Evolutionary conservation across 805 yeast genomes (phyloP).

Genomic region (Starmerella asiatica): DNA sequence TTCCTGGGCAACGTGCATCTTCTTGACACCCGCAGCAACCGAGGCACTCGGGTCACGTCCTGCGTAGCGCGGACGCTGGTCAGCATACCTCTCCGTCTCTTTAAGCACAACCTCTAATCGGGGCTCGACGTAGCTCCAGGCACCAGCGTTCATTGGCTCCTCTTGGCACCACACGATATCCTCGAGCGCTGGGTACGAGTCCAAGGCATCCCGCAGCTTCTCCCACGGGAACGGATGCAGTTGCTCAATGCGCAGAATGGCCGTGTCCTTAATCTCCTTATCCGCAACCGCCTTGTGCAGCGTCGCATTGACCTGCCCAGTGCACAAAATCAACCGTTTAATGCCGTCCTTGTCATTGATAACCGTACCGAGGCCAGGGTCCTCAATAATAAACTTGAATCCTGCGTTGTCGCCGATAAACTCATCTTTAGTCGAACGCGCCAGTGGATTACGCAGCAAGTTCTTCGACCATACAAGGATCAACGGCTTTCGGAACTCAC

Average conservation of each 20-base stretch:
- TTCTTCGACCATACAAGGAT: conserved; percentile 81
- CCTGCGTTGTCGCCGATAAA: conserved; percentile 76
- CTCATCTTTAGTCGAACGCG: conserved; percentile 70
- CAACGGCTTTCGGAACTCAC: conserved; percentile 87
- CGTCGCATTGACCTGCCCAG: conserved; percentile 93
- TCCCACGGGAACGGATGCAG: conserved; percentile 98
- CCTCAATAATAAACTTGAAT: conserved; percentile 95
- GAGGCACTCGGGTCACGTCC: conserved; percentile 98
- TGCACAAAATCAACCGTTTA: conserved; percentile 68
- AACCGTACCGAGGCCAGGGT: conserved; percentile 65
- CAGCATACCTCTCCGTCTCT: conserved; percentile 59
- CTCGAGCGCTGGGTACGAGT: conserved; percentile 65
- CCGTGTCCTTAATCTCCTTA: conserved; percentile 66
- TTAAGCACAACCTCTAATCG: conserved; percentile 64
- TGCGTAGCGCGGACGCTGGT: conserved; percentile 57
- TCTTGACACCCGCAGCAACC: conserved; percentile 94
- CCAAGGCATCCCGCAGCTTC: conserved; percentile 71
- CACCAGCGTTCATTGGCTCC: conserved; percentile 97
- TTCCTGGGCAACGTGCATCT: conserved; percentile 79
- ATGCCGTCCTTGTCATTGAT: conserved; percentile 70
- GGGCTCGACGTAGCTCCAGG: conserved; percentile 68
- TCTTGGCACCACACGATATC: conserved; percentile 97
- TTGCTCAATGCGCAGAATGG: conserved; percentile 83
- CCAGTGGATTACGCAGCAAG: conserved; percentile 92
- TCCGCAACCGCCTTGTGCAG: conserved; percentile 78